phyloP scores from a whole-genome alignment of 148 eudicot genomes.

The Nyssa sinensis region DNA sequence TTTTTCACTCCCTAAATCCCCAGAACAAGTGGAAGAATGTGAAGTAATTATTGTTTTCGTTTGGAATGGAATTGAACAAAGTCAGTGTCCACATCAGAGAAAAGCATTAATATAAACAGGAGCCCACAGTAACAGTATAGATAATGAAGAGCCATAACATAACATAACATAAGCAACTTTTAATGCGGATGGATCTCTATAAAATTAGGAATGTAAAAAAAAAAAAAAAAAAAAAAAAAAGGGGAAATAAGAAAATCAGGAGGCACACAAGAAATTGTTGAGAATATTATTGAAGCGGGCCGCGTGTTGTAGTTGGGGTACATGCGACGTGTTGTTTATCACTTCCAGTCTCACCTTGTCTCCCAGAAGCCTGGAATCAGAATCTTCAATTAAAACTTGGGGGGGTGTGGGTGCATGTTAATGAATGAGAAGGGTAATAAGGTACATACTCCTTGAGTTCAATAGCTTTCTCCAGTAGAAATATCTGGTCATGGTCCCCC shows the following conservation, averaged over 20 bases:
- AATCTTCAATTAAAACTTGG: not conserved
- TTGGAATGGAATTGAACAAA: too few relatives aligned
- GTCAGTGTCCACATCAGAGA: too few relatives aligned
- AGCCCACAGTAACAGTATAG: too few relatives aligned
- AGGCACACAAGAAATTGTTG: conserved; percentile 31
- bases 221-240: too few relatives aligned
- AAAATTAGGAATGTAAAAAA: too few relatives aligned
- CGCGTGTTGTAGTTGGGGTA: conserved; percentile 43
- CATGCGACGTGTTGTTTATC: conserved; percentile 37
- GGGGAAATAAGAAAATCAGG: not conserved
- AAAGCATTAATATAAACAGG: too few relatives aligned
- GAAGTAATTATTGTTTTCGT: too few relatives aligned
- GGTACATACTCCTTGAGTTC: conserved; percentile 46
- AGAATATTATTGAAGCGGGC: conserved; percentile 38
- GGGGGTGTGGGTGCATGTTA: not conserved
- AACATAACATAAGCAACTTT: too few relatives aligned
- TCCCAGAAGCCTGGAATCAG: conserved; percentile 35
- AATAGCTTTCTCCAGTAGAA: conserved; percentile 45
- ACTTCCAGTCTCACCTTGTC: conserved; percentile 43
- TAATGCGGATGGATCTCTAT: too few relatives aligned
- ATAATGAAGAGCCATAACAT: too few relatives aligned
- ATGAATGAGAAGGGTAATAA: not conserved
- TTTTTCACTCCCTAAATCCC: too few relatives aligned
- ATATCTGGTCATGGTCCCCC: conserved; percentile 58
- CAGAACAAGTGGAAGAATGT: too few relatives aligned